Evolutionary conservation across 441 rosid genomes (phyloP).

Genomic region (Syzygium syzygioides): DNA sequence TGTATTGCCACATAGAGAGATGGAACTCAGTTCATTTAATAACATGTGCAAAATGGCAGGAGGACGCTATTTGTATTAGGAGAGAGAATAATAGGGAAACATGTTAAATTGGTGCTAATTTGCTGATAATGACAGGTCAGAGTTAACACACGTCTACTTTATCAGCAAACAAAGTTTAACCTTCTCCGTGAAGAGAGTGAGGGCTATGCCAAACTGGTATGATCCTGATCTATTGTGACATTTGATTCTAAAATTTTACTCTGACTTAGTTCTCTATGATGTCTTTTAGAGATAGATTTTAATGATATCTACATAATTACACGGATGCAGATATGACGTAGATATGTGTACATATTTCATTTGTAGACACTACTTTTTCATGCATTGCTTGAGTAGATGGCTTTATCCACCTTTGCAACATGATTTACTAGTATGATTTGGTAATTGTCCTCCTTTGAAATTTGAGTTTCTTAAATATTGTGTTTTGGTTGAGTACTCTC

Average conservation of each 20-base stretch:
- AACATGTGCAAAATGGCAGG: neutral
- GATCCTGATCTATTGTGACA: neutral
- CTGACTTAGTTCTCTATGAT: neutral
- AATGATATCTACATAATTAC: neutral
- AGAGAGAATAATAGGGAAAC: neutral
- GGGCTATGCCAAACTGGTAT: constrained; percentile 99
- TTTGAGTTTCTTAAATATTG: neutral
- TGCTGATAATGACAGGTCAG: constrained; percentile 70
- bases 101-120: constrained; percentile 1
- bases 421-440: neutral
- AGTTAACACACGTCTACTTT: constrained; percentile 97
- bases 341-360: neutral
- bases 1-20: neutral
- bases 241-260: neutral
- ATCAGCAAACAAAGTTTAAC: constrained; percentile 99
- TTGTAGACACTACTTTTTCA: neutral
- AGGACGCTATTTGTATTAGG: constrained; percentile 1
- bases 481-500: neutral
- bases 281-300: neutral
- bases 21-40: neutral
- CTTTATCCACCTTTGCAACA: neutral
- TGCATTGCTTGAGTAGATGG: neutral
- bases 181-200: constrained; percentile 99
- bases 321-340: neutral
- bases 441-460: neutral